These are phyloP conservation scores for Starmerella gropengiesseri DNA, from an alignment of 805 yeast species.

Conservation along the genomic window DNA sequence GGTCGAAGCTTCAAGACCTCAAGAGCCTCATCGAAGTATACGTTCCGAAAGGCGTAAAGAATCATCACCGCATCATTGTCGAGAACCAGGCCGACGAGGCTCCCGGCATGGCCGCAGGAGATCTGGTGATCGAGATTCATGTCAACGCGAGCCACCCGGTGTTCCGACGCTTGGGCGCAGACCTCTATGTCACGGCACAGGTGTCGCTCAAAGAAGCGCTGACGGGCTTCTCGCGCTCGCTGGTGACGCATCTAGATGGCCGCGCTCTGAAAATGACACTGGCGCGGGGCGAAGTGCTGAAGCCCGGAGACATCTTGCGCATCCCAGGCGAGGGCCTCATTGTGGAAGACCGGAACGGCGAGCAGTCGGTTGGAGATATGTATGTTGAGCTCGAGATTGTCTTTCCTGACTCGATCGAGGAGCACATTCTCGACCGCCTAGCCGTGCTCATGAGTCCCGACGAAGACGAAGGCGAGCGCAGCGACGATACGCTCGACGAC, in stretches of 20 bases:
- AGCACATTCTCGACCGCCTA: constrained; percentile 16
- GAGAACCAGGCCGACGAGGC: constrained; percentile 68
- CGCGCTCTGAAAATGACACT: constrained; percentile 54
- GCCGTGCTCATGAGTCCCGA: constrained; percentile 7
- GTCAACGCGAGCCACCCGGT: constrained; percentile 37
- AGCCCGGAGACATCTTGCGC: constrained; percentile 20
- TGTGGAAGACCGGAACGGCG: constrained; percentile 7
- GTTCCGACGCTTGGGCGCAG: constrained; percentile 50
- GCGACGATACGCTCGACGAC: constrained; percentile 9
- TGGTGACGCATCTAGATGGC: constrained; percentile 69
- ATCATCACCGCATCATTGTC: constrained; percentile 50
- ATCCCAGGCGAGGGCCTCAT: constrained; percentile 23
- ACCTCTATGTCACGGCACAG: constrained; percentile 48
- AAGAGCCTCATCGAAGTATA: constrained; percentile 65
- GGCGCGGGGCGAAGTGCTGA: constrained; percentile 61
- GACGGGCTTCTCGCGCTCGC: constrained; percentile 60
- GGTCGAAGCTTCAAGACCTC: constrained; percentile 50
- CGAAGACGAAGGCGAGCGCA: constrained; percentile 9
- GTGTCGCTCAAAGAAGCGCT: constrained; percentile 71
- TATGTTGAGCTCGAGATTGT: constrained; percentile 19
- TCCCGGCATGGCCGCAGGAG: constrained; percentile 63
- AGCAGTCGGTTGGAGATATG: constrained; percentile 18
- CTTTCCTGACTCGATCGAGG: constrained; percentile 20
- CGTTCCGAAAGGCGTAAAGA: constrained; percentile 58
- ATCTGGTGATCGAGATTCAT: constrained; percentile 53